Evolutionary conservation across 257 asterid species (phyloP), one percentile per base, ranked within the genome.

Genomic region (Solanum pennellii): DNA sequence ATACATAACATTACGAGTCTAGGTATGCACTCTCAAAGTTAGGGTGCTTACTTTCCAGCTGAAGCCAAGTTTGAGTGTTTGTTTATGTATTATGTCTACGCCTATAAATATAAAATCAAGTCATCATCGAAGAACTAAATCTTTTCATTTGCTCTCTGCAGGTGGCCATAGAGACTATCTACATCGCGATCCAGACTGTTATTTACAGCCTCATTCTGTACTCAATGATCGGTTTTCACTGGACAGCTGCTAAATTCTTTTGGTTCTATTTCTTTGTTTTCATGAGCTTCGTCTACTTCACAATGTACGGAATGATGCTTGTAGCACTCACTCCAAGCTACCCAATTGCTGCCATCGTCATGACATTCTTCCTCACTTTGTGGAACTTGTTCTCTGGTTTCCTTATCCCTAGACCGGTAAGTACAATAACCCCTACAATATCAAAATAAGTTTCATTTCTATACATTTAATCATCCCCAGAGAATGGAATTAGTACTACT

Each of bases 311-410:
- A 23, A 95, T 94, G 98, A 94, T 94, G 98, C 98, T 94, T 74
- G 97, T 94, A 1, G 91, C 98, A 2, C 98, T 95, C 92, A 92
- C 98, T 62, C 98, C 98, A 45, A 94, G 83, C 79, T 95, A 94
- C 93, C 88, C 45, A 45, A 93, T 95, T 68, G 98, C 98, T 45
- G 98, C 98, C 13, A 94, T 95, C 21, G 88, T 89, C 90, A 94
- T 95, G 98, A 90, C 98, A 0, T 95, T 95, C 91, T 95, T 95
- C 95, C 98, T 95, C 92, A 95, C 91, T 92, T 93, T 94, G 83
- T 95, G 98, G 98, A 95, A 94, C 83, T 86, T 95, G 86, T 94
- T 95, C 94, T 91, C 98, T 1, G 98, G 98, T 14, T 95, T 94
- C 91, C 91, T 93, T 71, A 91, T 95, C 80, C 89, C 97, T 69